phyloP scores from a whole-genome alignment of 1,284 basidiomycete species.

The Ganoderma sinense region DNA sequence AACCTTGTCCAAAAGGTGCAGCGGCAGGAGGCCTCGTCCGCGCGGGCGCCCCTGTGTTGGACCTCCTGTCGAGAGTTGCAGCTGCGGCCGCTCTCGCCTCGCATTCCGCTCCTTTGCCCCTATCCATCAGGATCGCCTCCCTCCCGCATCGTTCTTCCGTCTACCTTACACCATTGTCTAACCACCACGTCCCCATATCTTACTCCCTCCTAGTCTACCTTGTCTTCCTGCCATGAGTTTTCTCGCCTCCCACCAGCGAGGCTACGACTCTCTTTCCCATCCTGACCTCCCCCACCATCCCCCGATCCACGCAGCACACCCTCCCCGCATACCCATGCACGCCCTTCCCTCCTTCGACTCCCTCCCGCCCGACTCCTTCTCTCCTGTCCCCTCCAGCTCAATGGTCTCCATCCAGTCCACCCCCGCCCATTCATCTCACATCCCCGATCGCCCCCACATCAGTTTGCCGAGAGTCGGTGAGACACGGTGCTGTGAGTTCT shows the following conservation, averaged over 20 bases:
- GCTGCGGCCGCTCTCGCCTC: slow-evolving; percentile 27
- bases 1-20: slow-evolving; percentile 28
- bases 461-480: slow-evolving; percentile 65
- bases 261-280: slow-evolving; percentile 45
- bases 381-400: slow-evolving; percentile 22
- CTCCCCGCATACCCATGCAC: slow-evolving; percentile 34
- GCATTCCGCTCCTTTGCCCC: slow-evolving; percentile 31
- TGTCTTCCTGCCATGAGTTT: slow-evolving; percentile 49
- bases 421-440: slow-evolving; percentile 30
- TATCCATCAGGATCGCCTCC: slow-evolving; percentile 34
- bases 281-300: slow-evolving; percentile 37
- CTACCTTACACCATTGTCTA: slow-evolving; percentile 36
- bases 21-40: slow-evolving; percentile 27
- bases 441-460: slow-evolving; percentile 38
- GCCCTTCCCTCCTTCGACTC: slow-evolving; percentile 46
- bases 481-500: slow-evolving; percentile 76
- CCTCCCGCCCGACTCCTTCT: slow-evolving; percentile 32
- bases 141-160: slow-evolving; percentile 26
- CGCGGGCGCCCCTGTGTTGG: slow-evolving; percentile 38
- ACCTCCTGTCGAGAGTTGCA: slow-evolving; percentile 31
- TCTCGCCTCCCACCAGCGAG: slow-evolving; percentile 48
- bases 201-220: slow-evolving; percentile 34
- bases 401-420: slow-evolving; percentile 29
- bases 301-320: slow-evolving; percentile 24
- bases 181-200: slow-evolving; percentile 28